A percentile compares a stretch with the other conserved stretches of the same genome.
These are phyloP conservation scores for Hygrophorus pudorinus DNA, from an alignment of 768 basidiomycete genomes.

Conservation along the genomic window DNA sequence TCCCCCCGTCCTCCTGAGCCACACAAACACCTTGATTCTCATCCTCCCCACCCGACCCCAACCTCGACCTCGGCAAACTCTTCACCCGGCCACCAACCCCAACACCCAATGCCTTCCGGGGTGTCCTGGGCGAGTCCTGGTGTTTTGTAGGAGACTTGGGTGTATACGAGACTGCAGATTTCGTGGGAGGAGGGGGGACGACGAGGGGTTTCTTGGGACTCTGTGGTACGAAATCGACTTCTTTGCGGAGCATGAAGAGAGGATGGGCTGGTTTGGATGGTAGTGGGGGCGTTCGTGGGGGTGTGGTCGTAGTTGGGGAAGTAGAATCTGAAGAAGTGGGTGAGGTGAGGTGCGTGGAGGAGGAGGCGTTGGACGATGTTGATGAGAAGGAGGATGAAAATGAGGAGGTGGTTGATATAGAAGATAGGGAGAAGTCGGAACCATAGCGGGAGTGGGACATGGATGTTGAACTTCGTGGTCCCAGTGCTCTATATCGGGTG, in stretches of 20 bases:
- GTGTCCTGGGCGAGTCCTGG: background rate
- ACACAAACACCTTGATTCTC: conserved; percentile 8
- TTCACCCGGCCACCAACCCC: conserved; percentile 26
- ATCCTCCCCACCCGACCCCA: conserved; percentile 7
- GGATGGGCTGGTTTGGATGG: conserved; percentile 29
- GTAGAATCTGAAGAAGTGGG: conserved; percentile 26
- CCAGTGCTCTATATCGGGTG: conserved; percentile 1
- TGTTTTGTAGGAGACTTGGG: background rate
- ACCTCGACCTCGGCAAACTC: conserved; percentile 22
- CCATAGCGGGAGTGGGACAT: conserved; percentile 8
- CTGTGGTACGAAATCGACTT: conserved; percentile 63
- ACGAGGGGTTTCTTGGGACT: conserved; percentile 49
- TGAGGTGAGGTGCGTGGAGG: conserved; percentile 16
- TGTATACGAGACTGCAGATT: background rate
- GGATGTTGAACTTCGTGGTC: background rate
- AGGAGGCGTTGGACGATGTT: conserved; percentile 25
- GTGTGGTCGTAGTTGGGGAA: conserved; percentile 21
- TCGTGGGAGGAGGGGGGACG: conserved; percentile 1
- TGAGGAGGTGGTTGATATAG: conserved; percentile 17
- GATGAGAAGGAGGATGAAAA: conserved; percentile 29
- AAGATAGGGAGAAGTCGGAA: conserved; percentile 13
- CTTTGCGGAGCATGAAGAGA: conserved; percentile 57
- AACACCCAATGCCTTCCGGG: background rate
- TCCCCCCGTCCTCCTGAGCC: conserved; percentile 11
- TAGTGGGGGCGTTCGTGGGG: conserved; percentile 12